These are phyloP conservation scores for Vitis hybrid DNA, from an alignment of 177 flowering plant genomes.

Conservation along the genomic window DNA sequence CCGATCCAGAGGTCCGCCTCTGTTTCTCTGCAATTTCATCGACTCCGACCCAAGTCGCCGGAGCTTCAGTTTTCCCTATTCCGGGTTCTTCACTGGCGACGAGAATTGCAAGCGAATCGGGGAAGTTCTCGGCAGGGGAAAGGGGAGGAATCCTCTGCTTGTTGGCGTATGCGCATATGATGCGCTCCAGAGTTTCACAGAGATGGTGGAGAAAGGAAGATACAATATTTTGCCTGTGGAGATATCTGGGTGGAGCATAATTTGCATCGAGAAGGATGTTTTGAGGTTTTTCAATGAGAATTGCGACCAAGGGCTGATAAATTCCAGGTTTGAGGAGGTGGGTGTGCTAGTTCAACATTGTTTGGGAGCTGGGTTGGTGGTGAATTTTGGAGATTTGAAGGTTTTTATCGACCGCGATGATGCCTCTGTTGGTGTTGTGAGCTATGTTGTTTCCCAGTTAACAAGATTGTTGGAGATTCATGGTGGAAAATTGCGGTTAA, in stretches of 20 bases:
- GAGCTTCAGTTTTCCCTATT: constrained; percentile 41
- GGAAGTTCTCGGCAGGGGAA: constrained; percentile 50
- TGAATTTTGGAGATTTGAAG: constrained; percentile 72
- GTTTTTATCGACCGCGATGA: constrained; percentile 30
- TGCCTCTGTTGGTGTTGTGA: constrained; percentile 23
- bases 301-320: constrained; percentile 24
- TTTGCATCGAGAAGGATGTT: constrained; percentile 50
- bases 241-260: constrained; percentile 40
- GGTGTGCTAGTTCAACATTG: constrained; percentile 23
- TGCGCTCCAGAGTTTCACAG: constrained; percentile 48
- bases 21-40: constrained; percentile 64
- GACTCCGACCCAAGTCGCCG: constrained; percentile 29
- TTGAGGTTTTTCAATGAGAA: constrained; percentile 21
- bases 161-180: constrained; percentile 64
- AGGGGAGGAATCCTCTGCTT: constrained; percentile 74
- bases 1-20: constrained; percentile 45
- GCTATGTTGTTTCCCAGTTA: constrained; percentile 40
- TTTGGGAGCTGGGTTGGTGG: constrained; percentile 51
- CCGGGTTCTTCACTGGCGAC: constrained; percentile 27
- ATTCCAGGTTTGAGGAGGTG: constrained; percentile 43
- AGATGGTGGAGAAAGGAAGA: constrained; percentile 35
- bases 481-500: constrained; percentile 60
- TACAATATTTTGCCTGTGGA: constrained; percentile 36
- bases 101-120: constrained; percentile 57
- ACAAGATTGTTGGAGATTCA: constrained; percentile 43